Base-by-base conservation (phyloP, 768 basidiomycete species). In the Xanthoconium purpureum region DNA sequence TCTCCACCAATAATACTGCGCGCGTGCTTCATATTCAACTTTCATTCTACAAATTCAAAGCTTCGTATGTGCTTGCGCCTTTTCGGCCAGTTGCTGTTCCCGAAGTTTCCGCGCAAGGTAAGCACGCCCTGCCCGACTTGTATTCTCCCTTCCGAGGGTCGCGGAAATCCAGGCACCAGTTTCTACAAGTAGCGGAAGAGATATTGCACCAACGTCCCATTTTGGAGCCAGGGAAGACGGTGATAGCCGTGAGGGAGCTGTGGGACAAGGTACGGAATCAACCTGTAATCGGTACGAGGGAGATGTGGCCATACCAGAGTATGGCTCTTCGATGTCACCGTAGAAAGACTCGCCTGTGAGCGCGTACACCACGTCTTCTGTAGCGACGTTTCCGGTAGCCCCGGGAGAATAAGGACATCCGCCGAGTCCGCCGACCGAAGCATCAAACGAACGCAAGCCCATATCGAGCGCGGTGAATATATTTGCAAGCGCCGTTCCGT, bases 381-480 rank as follows among this genome's bases (percentile, higher is more conserved):
- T 98, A 0, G 93, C 87, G 17, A 97, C 91, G 63, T 97, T 97
- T 15, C 96, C 95, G 0, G 93, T 94, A 14, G 95, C 94, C 6
- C 94, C 94, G 3, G 95, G 96, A 2, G 95, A 94, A 72, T 92
- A 98, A 3, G 95, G 95, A 66, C 96, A 98, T 17, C 95, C 94
- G 4, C 96, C 95, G 1, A 98, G 84, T 0, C 95, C 94, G 17
- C 88, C 93, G 17, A 97, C 84, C 1, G 89, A 86, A 2, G 89
- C 78, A 66, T 90, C 95, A 42, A 98, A 81, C 3, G 92, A 90
- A 12, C 85, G 80, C 13, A 98, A 73, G 15, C 94, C 95, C 48
- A 85, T 74, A 12, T 81, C 75, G 13, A 93, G 80, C 4, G 90
- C 87, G 6, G 84, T 74, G 40, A 91, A 72, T 15, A 90, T 84